phyloP scores from a whole-genome alignment of 148 eudicot species.

The Dysphania ambrosioides region DNA sequence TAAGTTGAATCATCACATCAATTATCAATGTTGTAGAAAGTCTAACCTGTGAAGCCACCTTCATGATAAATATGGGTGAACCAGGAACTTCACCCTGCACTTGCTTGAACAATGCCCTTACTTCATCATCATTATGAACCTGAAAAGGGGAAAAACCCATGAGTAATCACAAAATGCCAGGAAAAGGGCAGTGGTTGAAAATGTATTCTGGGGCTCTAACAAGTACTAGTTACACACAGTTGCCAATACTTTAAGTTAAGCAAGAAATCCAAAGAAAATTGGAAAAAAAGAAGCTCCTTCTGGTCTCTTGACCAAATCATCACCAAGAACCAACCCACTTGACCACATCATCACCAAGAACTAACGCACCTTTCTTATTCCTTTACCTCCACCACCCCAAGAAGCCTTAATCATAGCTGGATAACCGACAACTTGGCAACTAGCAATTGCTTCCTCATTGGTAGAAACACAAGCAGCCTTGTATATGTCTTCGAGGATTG shows the following conservation, averaged over 20 bases:
- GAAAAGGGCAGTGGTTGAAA: not conserved
- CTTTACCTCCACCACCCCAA: conserved; percentile 99
- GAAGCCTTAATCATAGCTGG: conserved; percentile 99
- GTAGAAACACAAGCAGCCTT: conserved; percentile 81
- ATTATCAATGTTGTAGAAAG: conserved; percentile 12
- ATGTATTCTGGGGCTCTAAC: not conserved
- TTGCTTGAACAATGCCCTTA: conserved; percentile 94
- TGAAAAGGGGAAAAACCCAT: conserved; percentile 34
- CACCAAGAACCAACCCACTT: too few relatives aligned
- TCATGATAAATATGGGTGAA: conserved; percentile 98
- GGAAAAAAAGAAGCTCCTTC: not conserved
- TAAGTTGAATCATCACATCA: too few relatives aligned
- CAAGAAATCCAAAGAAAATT: not conserved
- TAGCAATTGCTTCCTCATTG: conserved; percentile 90
- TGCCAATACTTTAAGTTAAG: too few relatives aligned
- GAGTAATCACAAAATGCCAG: too few relatives aligned
- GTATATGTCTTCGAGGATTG: conserved; percentile 85
- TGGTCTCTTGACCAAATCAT: too few relatives aligned
- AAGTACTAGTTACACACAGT: not conserved
- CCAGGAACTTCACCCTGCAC: conserved; percentile 99
- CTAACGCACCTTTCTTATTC: conserved; percentile 88
- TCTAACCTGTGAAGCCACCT: conserved; percentile 97
- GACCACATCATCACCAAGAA: conserved; percentile 1
- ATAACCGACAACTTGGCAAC: conserved; percentile 94
- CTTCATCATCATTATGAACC: conserved; percentile 99